These are phyloP conservation scores for Eucalyptus shirleyi DNA, from an alignment of 345 rosid genomes.

Conservation along the genomic window DNA sequence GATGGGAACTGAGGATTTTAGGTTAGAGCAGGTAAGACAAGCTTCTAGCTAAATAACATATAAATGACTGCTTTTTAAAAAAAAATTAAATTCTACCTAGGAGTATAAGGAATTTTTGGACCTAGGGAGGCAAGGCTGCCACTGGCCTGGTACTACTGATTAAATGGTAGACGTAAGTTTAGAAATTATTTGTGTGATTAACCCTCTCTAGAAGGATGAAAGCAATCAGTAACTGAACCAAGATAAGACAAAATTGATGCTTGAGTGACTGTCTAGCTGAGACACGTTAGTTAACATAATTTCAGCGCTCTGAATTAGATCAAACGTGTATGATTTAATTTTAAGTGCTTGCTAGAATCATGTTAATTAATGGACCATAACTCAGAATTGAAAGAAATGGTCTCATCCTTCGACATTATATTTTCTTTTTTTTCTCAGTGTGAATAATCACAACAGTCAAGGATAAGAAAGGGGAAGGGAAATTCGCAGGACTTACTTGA, in stretches of 20 bases:
- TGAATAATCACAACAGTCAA: too few species aligned
- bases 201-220: background rate
- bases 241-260: too few species aligned
- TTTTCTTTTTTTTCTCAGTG: too few species aligned
- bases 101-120: background rate
- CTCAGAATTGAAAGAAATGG: too few species aligned
- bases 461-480: too few species aligned
- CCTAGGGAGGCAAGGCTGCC: background rate
- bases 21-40: background rate
- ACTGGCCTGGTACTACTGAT: background rate
- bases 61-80: background rate
- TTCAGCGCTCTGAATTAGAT: background rate
- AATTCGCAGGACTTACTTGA: too few species aligned
- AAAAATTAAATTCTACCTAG: background rate
- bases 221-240: background rate
- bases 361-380: too few species aligned
- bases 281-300: too few species aligned
- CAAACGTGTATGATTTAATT: fast-evolving
- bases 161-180: background rate
- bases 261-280: background rate
- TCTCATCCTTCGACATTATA: too few species aligned
- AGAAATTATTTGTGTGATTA: too few species aligned
- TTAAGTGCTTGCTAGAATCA: too few species aligned
- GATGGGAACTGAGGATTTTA: background rate
- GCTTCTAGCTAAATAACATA: background rate